Conservation (phyloP, 139 green algal species). For the Picochlorum sp. region DNA sequence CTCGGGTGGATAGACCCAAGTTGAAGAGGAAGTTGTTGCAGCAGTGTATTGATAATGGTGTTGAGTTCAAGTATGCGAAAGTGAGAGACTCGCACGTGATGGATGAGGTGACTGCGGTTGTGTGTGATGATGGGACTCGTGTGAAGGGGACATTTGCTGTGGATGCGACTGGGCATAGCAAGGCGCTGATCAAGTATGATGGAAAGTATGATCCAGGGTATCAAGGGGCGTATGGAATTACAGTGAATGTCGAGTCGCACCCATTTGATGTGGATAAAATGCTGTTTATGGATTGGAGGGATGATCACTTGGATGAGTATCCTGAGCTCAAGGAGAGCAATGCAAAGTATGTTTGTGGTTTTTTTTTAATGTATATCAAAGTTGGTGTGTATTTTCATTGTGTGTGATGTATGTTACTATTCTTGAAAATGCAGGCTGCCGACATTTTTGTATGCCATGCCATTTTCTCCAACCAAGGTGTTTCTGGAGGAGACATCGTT, state of each 20-base stretch:
- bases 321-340: conserved; percentile 47
- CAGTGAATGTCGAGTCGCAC: conserved; percentile 59
- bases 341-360: conserved; percentile 5
- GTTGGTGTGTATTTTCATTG: too few species aligned
- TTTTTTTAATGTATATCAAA: too few species aligned
- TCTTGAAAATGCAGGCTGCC: conserved; percentile 45
- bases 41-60: conserved; percentile 39
- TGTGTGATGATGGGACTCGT: conserved; percentile 34
- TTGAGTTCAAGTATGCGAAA: conserved; percentile 47
- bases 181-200: conserved; percentile 82
- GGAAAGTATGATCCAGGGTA: conserved; percentile 79
- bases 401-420: too few species aligned
- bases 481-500: conserved; percentile 95
- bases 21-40: conserved; percentile 85
- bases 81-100: conserved; percentile 20
- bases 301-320: conserved; percentile 65
- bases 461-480: conserved; percentile 77
- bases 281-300: conserved; percentile 99
- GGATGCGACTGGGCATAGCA: conserved; percentile 85
- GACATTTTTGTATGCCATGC: conserved; percentile 99
- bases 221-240: conserved; percentile 93
- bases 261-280: conserved; percentile 88
- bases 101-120: conserved; percentile 22
- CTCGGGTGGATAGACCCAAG: conserved; percentile 75
- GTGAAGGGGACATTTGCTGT: conserved; percentile 60